Base-by-base conservation (phyloP, 495 filamentous ascomycete species). In the Xylaria sp. region DNA sequence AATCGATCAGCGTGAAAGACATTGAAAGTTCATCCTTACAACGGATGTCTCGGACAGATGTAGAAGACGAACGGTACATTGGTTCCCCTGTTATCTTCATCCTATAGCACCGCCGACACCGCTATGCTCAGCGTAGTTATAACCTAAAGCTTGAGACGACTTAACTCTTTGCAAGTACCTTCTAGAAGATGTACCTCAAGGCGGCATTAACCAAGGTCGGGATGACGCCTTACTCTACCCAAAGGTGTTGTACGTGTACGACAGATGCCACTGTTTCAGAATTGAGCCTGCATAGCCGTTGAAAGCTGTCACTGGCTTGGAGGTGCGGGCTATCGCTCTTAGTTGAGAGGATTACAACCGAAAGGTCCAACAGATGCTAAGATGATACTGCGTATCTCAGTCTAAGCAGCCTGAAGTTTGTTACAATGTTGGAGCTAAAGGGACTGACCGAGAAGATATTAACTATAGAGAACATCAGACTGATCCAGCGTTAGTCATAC, bases 251-350 rank as follows among this genome's bases (percentile, higher is more conserved):
- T 53, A 46, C 48, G 58, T 24, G 68, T 63, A 70, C 41, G 37
- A 40, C 68, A 62, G 44, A 61, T 70, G 68, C 68, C 68, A 70
- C 59, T 63, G 68, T 70, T 70, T 70, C 68, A 70, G 59, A 53
- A 14, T 41, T 33, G 24, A 63, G 31, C 44, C 29, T 70, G 68
- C 68, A 63, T 53, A 46, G 48, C 68, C 68, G 58, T 70, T 55
- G 59, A 43, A 29, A 15, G 37, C 35, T 48, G 59, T 26, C 46
- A 70, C 68, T 63, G 68, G 68, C n/a, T 63, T 33, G 46, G 29
- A 35, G 12, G 33, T 62, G 44, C 35, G 48, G 59, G 35, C 1
- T 63, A 21, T 41, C 19, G 19, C n/a, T 55, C 4, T 19, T 53
- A n/a, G 9, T 53, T 21, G 26, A 52, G 15, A 55, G 68, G 44